Evolutionary conservation across 2,329 filamentous ascomycete species (phyloP), one percentile per base, ranked within the genome.

Genomic region (Aureobasidium sp.): DNA sequence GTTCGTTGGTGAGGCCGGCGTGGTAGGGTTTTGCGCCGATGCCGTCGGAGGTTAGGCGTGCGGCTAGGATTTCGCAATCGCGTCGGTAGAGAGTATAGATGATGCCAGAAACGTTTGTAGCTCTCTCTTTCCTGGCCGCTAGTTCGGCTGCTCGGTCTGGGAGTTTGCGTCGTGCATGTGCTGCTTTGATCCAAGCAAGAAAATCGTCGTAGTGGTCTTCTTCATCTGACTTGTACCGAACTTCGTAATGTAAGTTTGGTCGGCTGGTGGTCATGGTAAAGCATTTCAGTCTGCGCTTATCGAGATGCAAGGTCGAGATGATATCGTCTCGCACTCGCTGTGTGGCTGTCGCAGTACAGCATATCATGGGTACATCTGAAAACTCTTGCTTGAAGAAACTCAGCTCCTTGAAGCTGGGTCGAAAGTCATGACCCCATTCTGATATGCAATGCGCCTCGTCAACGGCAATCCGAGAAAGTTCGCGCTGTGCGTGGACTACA

Each of bases 361-460:
- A 95, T 68, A 93, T 95, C 57, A 97, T 86, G 4, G 91, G 90
- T 0, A 96, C 88, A 53, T 86, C 79, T 0, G 90, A 88, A 59
- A 93, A 90, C 5, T 83, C 83, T 44, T 81, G 77, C 60, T 87
- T 85, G 73, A 97, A 93, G 83, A 88, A 96, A 2, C 81, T 84
- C 6, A 97, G 77, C 17, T 85, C 80, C 64, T 93, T 90, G 70
- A 95, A 97, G 54, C 90, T 87, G 30, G 85, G 87, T n/a, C 91
- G 85, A 66, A 97, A 97, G 68, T 97, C 91, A 67, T 97, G 90
- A 1, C 91, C 91, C 91, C 91, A 96, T 82, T 96, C 90, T 21
- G 88, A 95, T 61, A 97, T 95, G 68, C 91, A 97, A 68, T 97
- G 91, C 2, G 91, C 91, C 71, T 97, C 91, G 64, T 97, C 91